phyloP scores from a whole-genome alignment of 495 filamentous ascomycete species.

The Pyrenula aspistea region DNA sequence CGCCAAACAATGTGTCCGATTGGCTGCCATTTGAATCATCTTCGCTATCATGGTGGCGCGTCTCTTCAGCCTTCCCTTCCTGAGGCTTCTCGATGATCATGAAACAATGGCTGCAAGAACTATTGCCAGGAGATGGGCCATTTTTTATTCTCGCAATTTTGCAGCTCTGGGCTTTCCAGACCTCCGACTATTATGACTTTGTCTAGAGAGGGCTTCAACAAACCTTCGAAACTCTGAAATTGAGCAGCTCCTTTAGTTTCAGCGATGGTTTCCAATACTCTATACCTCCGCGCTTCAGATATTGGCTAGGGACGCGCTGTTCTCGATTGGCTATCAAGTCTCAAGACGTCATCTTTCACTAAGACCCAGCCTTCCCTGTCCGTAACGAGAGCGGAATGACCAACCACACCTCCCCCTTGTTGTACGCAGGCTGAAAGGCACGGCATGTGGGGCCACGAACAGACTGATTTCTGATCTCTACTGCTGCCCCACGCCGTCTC shows the following conservation, averaged over 20 bases:
- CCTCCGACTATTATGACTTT: too few relatives aligned
- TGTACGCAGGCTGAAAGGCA: not conserved
- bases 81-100: not conserved
- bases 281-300: too few relatives aligned
- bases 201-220: too few relatives aligned
- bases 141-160: too few relatives aligned
- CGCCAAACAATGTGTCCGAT: not conserved
- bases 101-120: not conserved
- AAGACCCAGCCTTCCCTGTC: not conserved
- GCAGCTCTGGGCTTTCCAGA: too few relatives aligned
- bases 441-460: not conserved
- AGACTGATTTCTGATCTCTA: not conserved
- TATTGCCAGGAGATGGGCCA: too few relatives aligned
- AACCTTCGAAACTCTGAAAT: too few relatives aligned
- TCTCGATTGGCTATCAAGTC: not conserved
- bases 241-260: too few relatives aligned
- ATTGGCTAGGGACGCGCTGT: not conserved
- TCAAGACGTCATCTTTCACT: not conserved
- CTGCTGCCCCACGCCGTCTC: not conserved
- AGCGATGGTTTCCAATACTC: too few relatives aligned
- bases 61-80: not conserved
- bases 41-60: not conserved
- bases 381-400: not conserved
- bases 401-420: not conserved
- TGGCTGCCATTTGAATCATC: not conserved